phyloP scores from a whole-genome alignment of 2,329 filamentous ascomycete genomes.

The Botrytis galanthina region DNA sequence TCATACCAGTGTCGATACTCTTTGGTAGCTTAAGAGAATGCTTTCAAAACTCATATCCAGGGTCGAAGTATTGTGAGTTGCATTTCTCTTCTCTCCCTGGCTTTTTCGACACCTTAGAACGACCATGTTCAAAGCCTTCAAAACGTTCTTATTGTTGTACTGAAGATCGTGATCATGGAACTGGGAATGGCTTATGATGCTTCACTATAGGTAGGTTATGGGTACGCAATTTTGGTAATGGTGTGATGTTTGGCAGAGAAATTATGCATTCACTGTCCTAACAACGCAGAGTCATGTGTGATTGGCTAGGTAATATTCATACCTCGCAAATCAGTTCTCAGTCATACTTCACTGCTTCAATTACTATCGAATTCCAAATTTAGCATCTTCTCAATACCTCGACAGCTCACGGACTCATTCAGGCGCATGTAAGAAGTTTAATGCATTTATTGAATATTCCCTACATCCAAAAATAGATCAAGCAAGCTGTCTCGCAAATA shows the following conservation, averaged over 20 bases:
- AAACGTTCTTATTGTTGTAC: fast-evolving
- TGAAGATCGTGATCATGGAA: no score
- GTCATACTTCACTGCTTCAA: neutral
- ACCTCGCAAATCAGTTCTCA: neutral
- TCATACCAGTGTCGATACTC: neutral
- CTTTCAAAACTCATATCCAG: neutral
- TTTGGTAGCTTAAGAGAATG: neutral
- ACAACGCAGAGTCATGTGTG: neutral
- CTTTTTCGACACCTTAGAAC: neutral
- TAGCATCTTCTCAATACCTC: neutral
- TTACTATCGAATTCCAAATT: neutral
- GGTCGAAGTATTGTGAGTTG: neutral
- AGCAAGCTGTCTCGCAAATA: no score
- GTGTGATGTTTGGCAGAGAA: neutral
- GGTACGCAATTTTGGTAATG: neutral
- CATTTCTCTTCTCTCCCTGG: neutral
- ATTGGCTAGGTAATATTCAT: neutral
- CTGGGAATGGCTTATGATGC: no score
- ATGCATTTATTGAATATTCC: neutral
- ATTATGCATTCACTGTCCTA: neutral
- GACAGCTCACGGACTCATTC: neutral
- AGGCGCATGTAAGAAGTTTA: neutral
- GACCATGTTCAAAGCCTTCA: neutral
- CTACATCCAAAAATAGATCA: no score
- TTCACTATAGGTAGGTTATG: neutral